These are phyloP conservation scores for Colletotrichum karsti DNA, from an alignment of 2,329 filamentous ascomycete species.

Conservation along the genomic window DNA sequence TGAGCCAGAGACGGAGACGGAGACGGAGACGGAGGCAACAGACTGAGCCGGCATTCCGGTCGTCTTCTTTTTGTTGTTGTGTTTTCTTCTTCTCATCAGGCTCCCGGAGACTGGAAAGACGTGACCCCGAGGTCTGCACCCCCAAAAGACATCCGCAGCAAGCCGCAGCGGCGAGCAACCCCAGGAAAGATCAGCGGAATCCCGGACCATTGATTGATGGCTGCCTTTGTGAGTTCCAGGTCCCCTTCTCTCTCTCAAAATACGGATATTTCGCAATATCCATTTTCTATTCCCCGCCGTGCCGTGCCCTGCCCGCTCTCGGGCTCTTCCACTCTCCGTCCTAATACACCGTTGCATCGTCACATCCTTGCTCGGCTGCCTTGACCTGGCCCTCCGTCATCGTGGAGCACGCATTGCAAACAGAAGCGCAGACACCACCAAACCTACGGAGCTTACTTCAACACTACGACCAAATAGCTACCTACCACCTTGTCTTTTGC, in stretches of 20 bases:
- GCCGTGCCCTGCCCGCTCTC: background rate
- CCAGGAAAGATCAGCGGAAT: slow-evolving; percentile 10
- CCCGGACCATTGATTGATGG: slow-evolving; percentile 31
- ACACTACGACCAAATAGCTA: background rate
- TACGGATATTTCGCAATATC: background rate
- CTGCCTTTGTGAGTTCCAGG: slow-evolving; percentile 36
- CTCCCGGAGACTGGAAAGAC: background rate
- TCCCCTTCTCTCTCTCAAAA: background rate
- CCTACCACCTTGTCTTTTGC: background rate
- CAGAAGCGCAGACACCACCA: background rate
- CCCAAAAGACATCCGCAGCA: background rate
- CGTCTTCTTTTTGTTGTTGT: no score
- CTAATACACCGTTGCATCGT: background rate
- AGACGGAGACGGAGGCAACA: no score
- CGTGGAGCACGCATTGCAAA: background rate
- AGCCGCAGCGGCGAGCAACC: background rate
- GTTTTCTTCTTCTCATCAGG: background rate
- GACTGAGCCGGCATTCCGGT: no score
- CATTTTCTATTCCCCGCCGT: background rate
- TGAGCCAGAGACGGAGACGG: background rate
- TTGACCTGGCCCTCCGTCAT: background rate
- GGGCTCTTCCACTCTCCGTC: background rate
- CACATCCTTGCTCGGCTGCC: background rate
- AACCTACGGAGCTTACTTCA: background rate
- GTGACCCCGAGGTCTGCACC: background rate